Conservation (phyloP, 495 filamentous ascomycete genomes). For the Aspergillus haitiensis region DNA sequence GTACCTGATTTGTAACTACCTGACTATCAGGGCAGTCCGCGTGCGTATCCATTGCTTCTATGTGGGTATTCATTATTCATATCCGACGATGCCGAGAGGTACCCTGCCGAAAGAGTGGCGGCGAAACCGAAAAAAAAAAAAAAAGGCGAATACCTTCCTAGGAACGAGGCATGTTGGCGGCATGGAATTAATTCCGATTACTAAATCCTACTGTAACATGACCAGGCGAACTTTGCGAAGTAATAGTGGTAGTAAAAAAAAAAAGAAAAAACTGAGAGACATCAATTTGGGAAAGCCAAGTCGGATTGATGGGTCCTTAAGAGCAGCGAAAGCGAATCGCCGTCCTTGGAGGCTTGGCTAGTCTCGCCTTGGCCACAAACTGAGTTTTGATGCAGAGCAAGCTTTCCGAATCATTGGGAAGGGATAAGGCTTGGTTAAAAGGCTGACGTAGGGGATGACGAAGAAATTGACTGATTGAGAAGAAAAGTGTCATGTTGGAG, state of each 20-base stretch:
- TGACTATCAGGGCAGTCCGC: no score
- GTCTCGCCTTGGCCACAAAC: conserved; percentile 3
- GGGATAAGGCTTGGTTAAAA: background rate
- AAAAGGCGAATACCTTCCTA: no score
- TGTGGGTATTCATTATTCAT: no score
- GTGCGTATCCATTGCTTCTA: no score
- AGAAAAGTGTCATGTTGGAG: background rate
- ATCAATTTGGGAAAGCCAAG: background rate
- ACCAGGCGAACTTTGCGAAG: background rate
- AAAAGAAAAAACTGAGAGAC: no score
- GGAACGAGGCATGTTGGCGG: background rate
- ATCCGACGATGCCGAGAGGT: no score
- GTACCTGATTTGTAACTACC: no score
- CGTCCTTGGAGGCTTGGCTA: background rate
- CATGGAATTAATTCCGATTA: background rate
- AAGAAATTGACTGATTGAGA: background rate
- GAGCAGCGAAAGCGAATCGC: background rate
- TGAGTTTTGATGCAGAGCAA: conserved; percentile 1
- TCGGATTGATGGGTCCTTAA: background rate
- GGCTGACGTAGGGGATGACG: background rate
- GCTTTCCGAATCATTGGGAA: background rate
- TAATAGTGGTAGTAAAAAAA: no score
- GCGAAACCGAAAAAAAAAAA: no score
- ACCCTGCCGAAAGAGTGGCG: no score
- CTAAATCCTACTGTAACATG: background rate